Base-by-base conservation (phyloP, 1,284 basidiomycete species). In the Taiwanofungus camphoratus region DNA sequence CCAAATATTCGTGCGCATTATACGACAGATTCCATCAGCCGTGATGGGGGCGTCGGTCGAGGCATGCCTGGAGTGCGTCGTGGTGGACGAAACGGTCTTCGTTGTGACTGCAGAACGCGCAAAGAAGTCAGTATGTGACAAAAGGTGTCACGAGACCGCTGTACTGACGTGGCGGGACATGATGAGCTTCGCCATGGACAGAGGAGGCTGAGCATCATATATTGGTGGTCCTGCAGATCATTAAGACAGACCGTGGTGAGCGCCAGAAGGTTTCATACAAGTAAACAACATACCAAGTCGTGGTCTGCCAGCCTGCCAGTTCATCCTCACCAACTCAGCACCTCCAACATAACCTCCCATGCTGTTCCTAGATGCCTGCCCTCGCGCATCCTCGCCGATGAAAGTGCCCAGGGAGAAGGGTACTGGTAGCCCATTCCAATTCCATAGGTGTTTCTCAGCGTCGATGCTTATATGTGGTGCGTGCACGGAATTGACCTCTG, bases 171-270 rank as follows among this genome's bases (percentile, higher is more conserved):
- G 63, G 55, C 61, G 55, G 36, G 59, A 58, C 60, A 64, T 63
- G 45, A 64, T 63, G 42, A 64, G 52, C 46, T 64, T 64, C 24
- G 63, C 63, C 63, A 64, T 64, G 30, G 63, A 64, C 50, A 62
- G 46, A 34, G 62, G 62, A 19, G 47, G 52, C 50, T 56, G 58
- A 46, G 57, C 20, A 27, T 27, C 26, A 13, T 27, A 27, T 7
- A 27, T 13, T 7, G 26, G 26, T 13, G 26, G 26, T 8, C 26
- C 26, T 27, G 20, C 11, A 15, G 21, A 12, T 42, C 33, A 43
- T 40, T 11, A 24, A 20, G 20, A 1, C 16, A 8, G 16, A 6
- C 21, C n/a, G 16, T 8, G 37, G 27, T 18, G n/a, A 19, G 16
- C 15, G 20, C n/a, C n/a, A n/a, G n/a, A n/a, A n/a, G n/a, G n/a